phyloP scores from a whole-genome alignment of 2,329 filamentous ascomycete species.

The Claviceps maximensis region DNA sequence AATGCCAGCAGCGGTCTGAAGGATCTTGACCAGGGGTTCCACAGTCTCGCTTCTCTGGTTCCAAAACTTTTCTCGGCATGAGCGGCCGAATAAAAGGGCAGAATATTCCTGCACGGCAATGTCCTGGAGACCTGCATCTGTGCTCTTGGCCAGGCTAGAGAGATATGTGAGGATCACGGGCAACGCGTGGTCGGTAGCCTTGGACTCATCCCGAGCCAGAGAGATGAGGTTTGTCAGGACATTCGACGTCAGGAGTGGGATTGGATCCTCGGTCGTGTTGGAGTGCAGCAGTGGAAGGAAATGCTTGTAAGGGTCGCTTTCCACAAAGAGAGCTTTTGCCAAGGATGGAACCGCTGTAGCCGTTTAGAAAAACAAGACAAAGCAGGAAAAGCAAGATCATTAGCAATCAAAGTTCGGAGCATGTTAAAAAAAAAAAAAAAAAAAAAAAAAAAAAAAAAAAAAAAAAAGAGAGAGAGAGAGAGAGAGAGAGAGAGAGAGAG shows the following conservation, averaged over 20 bases:
- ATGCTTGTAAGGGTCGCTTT: constrained; percentile 66
- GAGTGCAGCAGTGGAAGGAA: constrained; percentile 78
- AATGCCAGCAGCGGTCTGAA: constrained; percentile 64
- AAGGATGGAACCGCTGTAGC: constrained; percentile 62
- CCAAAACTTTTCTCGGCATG: constrained; percentile 78
- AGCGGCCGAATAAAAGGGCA: constrained; percentile 60
- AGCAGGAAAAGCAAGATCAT: no score
- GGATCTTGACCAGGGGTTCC: constrained; percentile 66
- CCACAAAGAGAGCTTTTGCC: constrained; percentile 60
- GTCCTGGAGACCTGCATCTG: constrained; percentile 84
- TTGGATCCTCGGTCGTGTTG: constrained; percentile 60
- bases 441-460: neutral
- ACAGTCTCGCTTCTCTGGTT: constrained; percentile 76
- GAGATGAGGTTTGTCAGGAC: constrained; percentile 72
- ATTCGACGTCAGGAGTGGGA: constrained; percentile 79
- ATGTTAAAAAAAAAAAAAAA: no score
- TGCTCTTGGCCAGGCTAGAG: constrained; percentile 66
- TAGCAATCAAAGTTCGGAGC: no score
- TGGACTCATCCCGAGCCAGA: constrained; percentile 47
- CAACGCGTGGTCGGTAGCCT: constrained; percentile 61
- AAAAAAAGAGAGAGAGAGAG: no score
- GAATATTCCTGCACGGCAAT: constrained; percentile 92
- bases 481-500: neutral
- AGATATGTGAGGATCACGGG: constrained; percentile 78
- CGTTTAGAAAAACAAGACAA: neutral